Base-by-base conservation (phyloP, 257 asterid species). In the Jasminum sambac region DNA sequence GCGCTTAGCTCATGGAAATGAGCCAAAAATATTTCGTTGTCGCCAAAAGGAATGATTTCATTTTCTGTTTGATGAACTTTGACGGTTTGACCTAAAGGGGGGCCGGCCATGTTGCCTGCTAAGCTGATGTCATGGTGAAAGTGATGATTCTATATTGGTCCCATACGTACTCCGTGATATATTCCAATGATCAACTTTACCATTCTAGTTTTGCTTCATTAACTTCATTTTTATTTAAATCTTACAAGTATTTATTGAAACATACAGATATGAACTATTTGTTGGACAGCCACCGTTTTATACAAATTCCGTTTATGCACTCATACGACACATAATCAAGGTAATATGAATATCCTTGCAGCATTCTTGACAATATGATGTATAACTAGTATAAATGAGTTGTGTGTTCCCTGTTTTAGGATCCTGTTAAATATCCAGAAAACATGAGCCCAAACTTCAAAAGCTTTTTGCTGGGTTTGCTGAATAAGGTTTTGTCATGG, bases 231-330 rank as follows among this genome's bases (percentile, higher is more conserved):
- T 36, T 57, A 43, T 63, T 66, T 8, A 55, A 55, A 73, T 44
- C 23, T 60, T 21, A 42, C 62, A 74, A 64, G 64, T 59, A 50
- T 42, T 25, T 55, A 38, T 24, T 3, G 14, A 6, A 59, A 70
- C 74, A 24, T 76, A 68, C 91, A 95, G 99, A 84, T 95, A 95
- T 37, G 99, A 95, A 84, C 92, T 95, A 72, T 95, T 91, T 80
- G 99, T 95, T 76, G 99, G 99, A 59, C 98, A 95, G 67, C 99
- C 99, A 71, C 99, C 98, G 70, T 95, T 95, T 78, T 95, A 95
- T 72, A 95, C 99, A 64, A 95, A 95, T 84, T 95, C 99, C 19
- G 99, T 95, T 14, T 95, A 91, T 83, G 99, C 97, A 39, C 96
- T 95, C 72, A 87, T 95, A 77, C 88, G 98, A 57, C 99, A 91